Evolutionary conservation across 768 basidiomycete genomes (phyloP), one percentile per base, ranked within the genome.

Genomic region (Royoungia palumana): DNA sequence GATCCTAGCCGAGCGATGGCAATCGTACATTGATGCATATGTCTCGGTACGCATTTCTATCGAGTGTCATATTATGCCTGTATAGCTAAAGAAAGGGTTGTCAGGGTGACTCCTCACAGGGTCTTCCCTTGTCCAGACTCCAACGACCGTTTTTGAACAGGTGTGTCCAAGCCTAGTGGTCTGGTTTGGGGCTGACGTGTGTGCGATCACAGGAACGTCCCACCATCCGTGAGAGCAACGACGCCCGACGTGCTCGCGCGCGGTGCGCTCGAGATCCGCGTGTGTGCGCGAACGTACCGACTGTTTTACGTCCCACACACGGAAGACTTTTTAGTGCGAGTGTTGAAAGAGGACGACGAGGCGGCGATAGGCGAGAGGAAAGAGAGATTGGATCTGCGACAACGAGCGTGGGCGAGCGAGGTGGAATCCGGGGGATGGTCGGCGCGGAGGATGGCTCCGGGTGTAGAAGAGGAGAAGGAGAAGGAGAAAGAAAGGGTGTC

Each of bases 221-320:
- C 45, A 28, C 41, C 49, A 6, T 35, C 54, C 5, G 51, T 41
- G 36, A 46, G 13, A 13, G 35, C 73, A 11, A 56, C 61, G 4
- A 67, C 66, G 10, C 78, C 76, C 0, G 72, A 80, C 35, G 69
- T 80, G 20, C 57, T 75, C 24, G 74, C 81, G 1, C 73, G 63
- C 32, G 84, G 85, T 27, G 77, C 77, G 4, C 75, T 94, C 16
- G 88, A 91, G 66, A 88, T 90, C 63, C 86, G 86, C 53, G 80
- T 96, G 48, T 95, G 94, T 67, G 76, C 91, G 30, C 76, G 61
- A 5, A 62, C 61, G n/a, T 62, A 62, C 10, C 61, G 61, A 24
- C 41, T 62, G 37, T 62, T 62, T 35, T 62, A 61, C 25, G 62
- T 62, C 38, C 59, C 61, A 2, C 55, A 61, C 3, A 62, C 61